Evolutionary conservation across 2,329 filamentous ascomycete genomes (phyloP).

Genomic region (Ascochyta koolunga): DNA sequence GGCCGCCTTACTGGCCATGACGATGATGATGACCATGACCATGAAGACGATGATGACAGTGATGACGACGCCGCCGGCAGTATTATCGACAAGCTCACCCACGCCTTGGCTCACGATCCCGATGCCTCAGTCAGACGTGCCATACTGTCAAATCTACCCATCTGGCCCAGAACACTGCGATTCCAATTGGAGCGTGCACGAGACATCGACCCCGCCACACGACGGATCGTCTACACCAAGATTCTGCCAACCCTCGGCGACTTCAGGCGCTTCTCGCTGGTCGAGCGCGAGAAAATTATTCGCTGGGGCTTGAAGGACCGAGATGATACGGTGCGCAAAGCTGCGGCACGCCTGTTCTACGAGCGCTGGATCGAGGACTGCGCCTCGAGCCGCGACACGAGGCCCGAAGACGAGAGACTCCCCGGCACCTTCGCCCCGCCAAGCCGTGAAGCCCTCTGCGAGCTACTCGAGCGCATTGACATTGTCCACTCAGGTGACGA

Average conservation of each 20-base stretch:
- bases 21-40: slow-evolving; percentile 68
- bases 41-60: slow-evolving; percentile 66
- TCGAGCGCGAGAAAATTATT: slow-evolving; percentile 92
- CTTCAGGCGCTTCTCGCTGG: slow-evolving; percentile 89
- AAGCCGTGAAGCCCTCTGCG: slow-evolving; percentile 81
- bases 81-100: slow-evolving; percentile 80
- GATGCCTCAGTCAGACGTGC: slow-evolving; percentile 91
- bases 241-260: slow-evolving; percentile 88
- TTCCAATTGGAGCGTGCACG: slow-evolving; percentile 89
- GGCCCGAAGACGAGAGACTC: slow-evolving; percentile 60
- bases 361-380: slow-evolving; percentile 99
- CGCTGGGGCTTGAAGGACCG: slow-evolving; percentile 93
- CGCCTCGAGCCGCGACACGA: slow-evolving; percentile 68
- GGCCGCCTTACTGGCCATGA: slow-evolving; percentile 77
- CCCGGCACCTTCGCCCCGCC: slow-evolving; percentile 50
- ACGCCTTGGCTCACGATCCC: slow-evolving; percentile 90
- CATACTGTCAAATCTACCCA: slow-evolving; percentile 87
- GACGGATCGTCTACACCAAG: slow-evolving; percentile 84
- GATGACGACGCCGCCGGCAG: slow-evolving; percentile 70
- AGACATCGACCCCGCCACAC: slow-evolving; percentile 83
- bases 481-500: slow-evolving; percentile 89
- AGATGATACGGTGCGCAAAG: slow-evolving; percentile 92
- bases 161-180: slow-evolving; percentile 79
- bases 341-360: slow-evolving; percentile 85
- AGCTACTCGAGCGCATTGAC: slow-evolving; percentile 92